Evolutionary conservation across 495 filamentous ascomycete genomes (phyloP), one percentile per base, ranked within the genome.

Genomic region (Delitschia confertaspora): DNA sequence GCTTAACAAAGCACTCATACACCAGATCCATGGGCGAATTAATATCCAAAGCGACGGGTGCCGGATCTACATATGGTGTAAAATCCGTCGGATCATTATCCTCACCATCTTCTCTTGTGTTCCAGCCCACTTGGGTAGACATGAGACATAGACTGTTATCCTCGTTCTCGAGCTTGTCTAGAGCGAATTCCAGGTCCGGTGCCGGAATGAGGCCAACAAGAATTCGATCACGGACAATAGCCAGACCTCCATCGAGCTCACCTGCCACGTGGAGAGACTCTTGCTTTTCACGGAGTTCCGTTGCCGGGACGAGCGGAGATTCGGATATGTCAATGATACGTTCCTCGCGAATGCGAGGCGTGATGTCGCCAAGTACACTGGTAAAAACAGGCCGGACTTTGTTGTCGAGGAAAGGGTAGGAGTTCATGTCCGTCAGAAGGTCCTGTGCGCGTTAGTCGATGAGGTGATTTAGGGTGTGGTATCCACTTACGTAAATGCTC

Each of bases 1-100:
- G 67, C 62, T 98, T 98, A 31, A 85, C 85, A 65, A 96, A 98
- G 55, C 86, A 93, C 59, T 98, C 89, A 51, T 94, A 95, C 27
- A 95, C 91, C 38, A 96, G 60, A 60, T 98, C 89, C 72, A 98
- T 91, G 2, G 91, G 87, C 1, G 82, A 88, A 55, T 82, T 75
- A 21, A 93, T 80, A 58, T 96, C 91, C 18, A 98, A 68, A 5
- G 88, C 77, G 11, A 98, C 69, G 1, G 91, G 91, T 17, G 89
- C 82, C 2, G 85, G 85, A 62, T 98, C 91, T 64, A 98, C 93
- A 59, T 78, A 95, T 0, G 73, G 78, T 7, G 84, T 89, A 50
- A 98, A 95, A 60, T 98, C 85, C 4, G 73, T 83, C 5, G 78
- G 80, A 50, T 88, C 68, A 2, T 65, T 56, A 1, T 69, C 71